A percentile compares a stretch with the other conserved stretches of the same genome.
These are phyloP conservation scores for Capsella bursapastoris DNA, from an alignment of 345 rosid genomes.

Conservation along the genomic window DNA sequence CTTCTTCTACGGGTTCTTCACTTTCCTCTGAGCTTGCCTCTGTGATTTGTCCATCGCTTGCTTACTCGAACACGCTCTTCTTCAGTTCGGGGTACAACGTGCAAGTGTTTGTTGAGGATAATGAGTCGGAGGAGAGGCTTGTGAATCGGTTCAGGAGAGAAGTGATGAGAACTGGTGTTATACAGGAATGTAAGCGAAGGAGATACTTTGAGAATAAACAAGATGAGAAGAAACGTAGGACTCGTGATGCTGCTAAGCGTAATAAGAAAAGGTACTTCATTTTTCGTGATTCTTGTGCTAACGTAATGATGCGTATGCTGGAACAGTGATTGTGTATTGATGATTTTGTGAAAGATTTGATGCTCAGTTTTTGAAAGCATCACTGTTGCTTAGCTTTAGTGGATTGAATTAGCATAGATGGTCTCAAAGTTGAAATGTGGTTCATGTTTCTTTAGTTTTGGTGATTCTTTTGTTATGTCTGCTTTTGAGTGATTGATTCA, in stretches of 20 bases:
- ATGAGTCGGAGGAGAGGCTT: constrained; percentile 78
- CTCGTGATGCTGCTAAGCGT: constrained; percentile 87
- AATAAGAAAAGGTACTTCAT: constrained; percentile 56
- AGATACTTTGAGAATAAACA: constrained; percentile 70
- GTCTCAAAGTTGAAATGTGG: background rate
- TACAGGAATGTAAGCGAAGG: constrained; percentile 76
- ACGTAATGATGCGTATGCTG: background rate
- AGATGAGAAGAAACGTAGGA: constrained; percentile 77
- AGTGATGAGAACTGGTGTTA: constrained; percentile 78
- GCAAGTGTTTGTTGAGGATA: constrained; percentile 70
- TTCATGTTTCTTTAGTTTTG: background rate
- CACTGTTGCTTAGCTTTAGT: constrained; percentile 1
- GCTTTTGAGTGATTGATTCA: constrained; percentile 10
- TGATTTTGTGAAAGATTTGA: constrained; percentile 7
- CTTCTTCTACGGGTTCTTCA: constrained; percentile 22
- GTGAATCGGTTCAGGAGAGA: constrained; percentile 73
- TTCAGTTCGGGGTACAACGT: constrained; percentile 73
- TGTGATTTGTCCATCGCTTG: constrained; percentile 72
- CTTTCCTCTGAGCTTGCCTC: constrained; percentile 58
- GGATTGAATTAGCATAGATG: background rate
- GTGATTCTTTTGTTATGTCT: too few species aligned
- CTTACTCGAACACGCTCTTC: constrained; percentile 71
- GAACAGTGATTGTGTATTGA: background rate
- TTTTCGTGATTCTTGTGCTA: background rate
- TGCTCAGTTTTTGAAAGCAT: background rate